Base-by-base conservation (phyloP, 768 basidiomycete genomes). In the Panus rudis region DNA sequence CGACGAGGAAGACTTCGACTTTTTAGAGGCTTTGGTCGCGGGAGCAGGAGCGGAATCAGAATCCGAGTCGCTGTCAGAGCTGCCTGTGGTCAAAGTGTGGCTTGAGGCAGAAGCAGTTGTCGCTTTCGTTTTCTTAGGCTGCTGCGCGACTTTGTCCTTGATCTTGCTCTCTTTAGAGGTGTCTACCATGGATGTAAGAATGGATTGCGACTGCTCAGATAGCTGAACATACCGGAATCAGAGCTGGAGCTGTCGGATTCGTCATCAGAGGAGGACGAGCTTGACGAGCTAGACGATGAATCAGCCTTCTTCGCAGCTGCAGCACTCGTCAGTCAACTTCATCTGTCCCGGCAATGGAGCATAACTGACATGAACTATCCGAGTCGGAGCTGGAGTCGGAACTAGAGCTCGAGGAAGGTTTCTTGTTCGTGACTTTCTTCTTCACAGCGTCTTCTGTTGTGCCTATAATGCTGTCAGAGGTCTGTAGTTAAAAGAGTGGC, bases 1-100 rank as follows among this genome's bases (percentile, higher is more conserved):
- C 4, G 46, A 47, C 14, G 46, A 45, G 38, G 26, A 19, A 3
- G 39, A 35, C 10, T 47, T 51, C 23, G 56, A 59, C n/a, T n/a
- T n/a, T n/a, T n/a, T n/a, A n/a, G n/a, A n/a, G n/a, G n/a, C n/a
- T n/a, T n/a, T n/a, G n/a, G n/a, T n/a, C n/a, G n/a, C n/a, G n/a
- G n/a, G n/a, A n/a, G n/a, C n/a, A n/a, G n/a, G n/a, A 8, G 57
- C 59, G 3, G 63, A 63, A 37, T 49, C 50, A 24, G 59, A 57
- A 21, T 55, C 54, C 0, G 45, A 45, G 24, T 47, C 45, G 4
- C 24, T 27, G n/a, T 8, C 6, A 4, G 45, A 46, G 19, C 40
- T n/a, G n/a, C n/a, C n/a, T n/a, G n/a, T n/a, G n/a, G 33, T 35
- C 10, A 7, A 17, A 17, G 33, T 17, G n/a, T 17, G 21, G 33